Evolutionary conservation across 1,284 basidiomycete genomes (phyloP), one percentile per base, ranked within the genome.

Genomic region (Cystobasidium slooffiae): DNA sequence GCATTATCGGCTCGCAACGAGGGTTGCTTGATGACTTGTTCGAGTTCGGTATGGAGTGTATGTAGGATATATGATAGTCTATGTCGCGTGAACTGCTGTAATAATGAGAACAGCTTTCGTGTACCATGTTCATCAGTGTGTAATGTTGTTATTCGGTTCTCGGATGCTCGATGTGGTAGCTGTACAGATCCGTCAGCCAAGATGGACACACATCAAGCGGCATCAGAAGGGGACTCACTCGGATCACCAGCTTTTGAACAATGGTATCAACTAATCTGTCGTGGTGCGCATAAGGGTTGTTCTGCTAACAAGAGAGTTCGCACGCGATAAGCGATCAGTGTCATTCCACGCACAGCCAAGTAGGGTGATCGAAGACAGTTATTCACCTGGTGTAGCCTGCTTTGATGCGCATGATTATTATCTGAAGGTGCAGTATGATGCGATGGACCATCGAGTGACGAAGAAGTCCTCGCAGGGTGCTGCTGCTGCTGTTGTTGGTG

Each of bases 11-110:
- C 64, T 0, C 9, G 61, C 31, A 14, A 41, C 0, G 16, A 58
- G 69, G 70, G 70, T 7, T 66, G 70, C 70, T 73, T 73, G 31
- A 73, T 64, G 20, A 73, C 63, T 20, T 55, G 44, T 39, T 73
- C 70, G 12, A 73, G 63, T n/a, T 73, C 70, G 20, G 24, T 52
- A n/a, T 73, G 70, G 9, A 73, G 63, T 10, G 44, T 39, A 43
- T 73, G 62, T 4, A 73, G 18, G 44, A 66, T 66, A 62, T 73
- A 66, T 2, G 43, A 41, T 14, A 73, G 37, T 12, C 63, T 31
- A 14, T 65, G 47, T 12, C 70, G 70, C 5, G 56, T 51, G 2
- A 73, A 52, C 9, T 73, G 59, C 16, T 58, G 49, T 1, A 73
- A 20, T 6, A 62, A 51, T 10, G 49, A 43, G 18, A 47, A 39